Percentiles rank a stretch among this genome's conserved stretches.
These are phyloP conservation scores for Begonia fuchsioides DNA, from an alignment of 306 rosid genomes.

Conservation along the genomic window DNA sequence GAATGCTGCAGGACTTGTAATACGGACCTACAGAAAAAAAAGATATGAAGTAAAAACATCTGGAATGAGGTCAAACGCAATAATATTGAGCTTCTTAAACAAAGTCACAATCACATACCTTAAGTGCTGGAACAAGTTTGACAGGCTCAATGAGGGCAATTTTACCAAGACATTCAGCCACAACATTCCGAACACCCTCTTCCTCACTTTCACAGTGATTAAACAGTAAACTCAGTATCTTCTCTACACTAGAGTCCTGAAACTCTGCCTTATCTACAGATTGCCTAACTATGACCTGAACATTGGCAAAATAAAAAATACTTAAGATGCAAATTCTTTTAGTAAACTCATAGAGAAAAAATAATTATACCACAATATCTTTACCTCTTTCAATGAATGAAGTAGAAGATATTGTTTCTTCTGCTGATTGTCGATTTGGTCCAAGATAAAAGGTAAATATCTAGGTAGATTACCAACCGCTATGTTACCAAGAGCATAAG, in stretches of 20 bases:
- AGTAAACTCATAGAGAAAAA: constrained; percentile 1
- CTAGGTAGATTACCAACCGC: constrained; percentile 94
- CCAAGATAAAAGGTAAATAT: constrained; percentile 95
- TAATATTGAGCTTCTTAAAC: background rate
- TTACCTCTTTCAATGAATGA: constrained; percentile 98
- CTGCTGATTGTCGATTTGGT: constrained; percentile 99
- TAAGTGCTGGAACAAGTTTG: constrained; percentile 95
- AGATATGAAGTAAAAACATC: constrained; percentile 1
- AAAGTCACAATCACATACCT: constrained; percentile 34
- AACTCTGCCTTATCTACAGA: constrained; percentile 93
- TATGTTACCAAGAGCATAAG: constrained; percentile 97
- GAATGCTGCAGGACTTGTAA: constrained; percentile 84
- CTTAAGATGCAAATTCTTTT: constrained; percentile 6
- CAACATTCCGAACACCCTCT: constrained; percentile 98
- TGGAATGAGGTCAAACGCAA: constrained; percentile 7
- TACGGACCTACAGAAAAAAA: constrained; percentile 53
- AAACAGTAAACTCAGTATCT: constrained; percentile 83
- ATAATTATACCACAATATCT: constrained; percentile 10
- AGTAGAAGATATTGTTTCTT: constrained; percentile 95
- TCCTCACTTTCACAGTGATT: constrained; percentile 98
- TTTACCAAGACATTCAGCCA: constrained; percentile 95
- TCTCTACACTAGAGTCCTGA: constrained; percentile 92
- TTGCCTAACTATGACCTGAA: constrained; percentile 91
- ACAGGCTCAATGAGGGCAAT: constrained; percentile 93
- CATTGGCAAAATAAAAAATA: constrained; percentile 2